Evolutionary conservation across 2,329 filamentous ascomycete species (phyloP), one percentile per base, ranked within the genome.

Genomic region (Aspergillus persii): DNA sequence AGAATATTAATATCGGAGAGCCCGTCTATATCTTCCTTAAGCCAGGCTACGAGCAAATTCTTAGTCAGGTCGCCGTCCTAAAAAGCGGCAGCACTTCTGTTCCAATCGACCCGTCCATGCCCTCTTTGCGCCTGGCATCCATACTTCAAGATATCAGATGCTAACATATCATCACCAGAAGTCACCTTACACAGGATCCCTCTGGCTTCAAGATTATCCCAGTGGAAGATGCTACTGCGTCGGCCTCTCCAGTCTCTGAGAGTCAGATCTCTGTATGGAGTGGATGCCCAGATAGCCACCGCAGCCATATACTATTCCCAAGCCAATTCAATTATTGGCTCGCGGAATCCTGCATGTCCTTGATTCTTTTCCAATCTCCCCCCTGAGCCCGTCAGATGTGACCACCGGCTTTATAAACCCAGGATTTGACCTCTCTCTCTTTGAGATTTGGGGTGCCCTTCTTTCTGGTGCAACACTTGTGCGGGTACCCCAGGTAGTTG

Each of bases 291-390:
- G 53, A 50, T 15, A 39, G 15, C n/a, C 53, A 55, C 26, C 54
- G 57, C 30, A 63, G 56, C 36, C 61, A 63, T 41, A 41, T 63
- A 15, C 8, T 87, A 23, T 90, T 89, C 90, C 90, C 39, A 95
- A 93, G 78, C 89, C 89, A 62, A 91, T 96, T 9, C 82, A 86
- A 57, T 91, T 91, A 69, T 85, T 87, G 3, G 87, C 90, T 71
- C 80, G 18, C 3, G 31, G 31, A 8, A 48, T 63, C 3, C 26
- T 61, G 1, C 61, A 61, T 30, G 26, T 56, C 8, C 30, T 50
- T 5, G 12, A 18, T 26, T 31, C 29, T 4, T 18, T 46, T 8
- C 61, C 53, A 4, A 39, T 52, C 39, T 31, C 57, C 6, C 50
- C 62, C n/a, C 56, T 60, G 36, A 23, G 55, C 53, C 53, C 4